Conservation (phyloP, 2,329 filamentous ascomycete genomes). For the Diplocarpon mali region DNA sequence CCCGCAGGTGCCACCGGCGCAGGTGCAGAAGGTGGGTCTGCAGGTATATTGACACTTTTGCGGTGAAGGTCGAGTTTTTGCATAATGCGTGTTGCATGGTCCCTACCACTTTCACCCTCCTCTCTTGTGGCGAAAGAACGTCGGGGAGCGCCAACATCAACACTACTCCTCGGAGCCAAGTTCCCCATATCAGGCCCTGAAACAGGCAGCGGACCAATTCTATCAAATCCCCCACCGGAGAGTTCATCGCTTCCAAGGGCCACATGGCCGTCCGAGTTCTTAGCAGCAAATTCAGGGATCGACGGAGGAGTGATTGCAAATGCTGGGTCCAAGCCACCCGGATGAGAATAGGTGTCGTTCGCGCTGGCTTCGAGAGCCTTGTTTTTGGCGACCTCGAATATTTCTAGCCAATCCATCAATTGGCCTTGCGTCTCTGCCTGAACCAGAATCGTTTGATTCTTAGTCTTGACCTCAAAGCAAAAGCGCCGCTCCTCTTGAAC, state of each 20-base stretch:
- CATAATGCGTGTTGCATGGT: slow-evolving; percentile 81
- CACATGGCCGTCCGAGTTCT: slow-evolving; percentile 55
- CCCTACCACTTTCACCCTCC: slow-evolving; percentile 64
- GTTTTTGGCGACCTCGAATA: slow-evolving; percentile 90
- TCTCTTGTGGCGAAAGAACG: slow-evolving; percentile 48
- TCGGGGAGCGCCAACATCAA: slow-evolving; percentile 47
- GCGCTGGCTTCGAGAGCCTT: slow-evolving; percentile 72
- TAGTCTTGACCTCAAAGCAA: slow-evolving; percentile 98
- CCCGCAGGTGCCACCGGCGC: slow-evolving; percentile 42
- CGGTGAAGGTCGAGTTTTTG: slow-evolving; percentile 85
- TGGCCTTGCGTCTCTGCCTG: slow-evolving; percentile 89
- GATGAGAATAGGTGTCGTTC: slow-evolving; percentile 29
- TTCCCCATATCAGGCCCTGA: slow-evolving; percentile 44
- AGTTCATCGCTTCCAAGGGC: slow-evolving; percentile 36
- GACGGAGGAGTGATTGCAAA: slow-evolving; percentile 87
- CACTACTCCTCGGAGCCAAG: slow-evolving; percentile 50
- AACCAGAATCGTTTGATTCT: slow-evolving; percentile 77
- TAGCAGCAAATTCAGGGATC: slow-evolving; percentile 83
- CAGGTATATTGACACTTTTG: slow-evolving; percentile 48
- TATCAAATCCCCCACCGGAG: slow-evolving; percentile 36
- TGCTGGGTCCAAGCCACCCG: slow-evolving; percentile 54
- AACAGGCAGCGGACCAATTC: slow-evolving; percentile 52
- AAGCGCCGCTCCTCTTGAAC: slow-evolving; percentile 89
- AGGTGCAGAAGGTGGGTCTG: slow-evolving; percentile 29
- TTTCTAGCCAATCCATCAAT: slow-evolving; percentile 87